A percentile compares a stretch with the other conserved stretches of the same genome.
phyloP scores from a whole-genome alignment of 2,329 filamentous ascomycete species.

The Ambrosiella beaveri region DNA sequence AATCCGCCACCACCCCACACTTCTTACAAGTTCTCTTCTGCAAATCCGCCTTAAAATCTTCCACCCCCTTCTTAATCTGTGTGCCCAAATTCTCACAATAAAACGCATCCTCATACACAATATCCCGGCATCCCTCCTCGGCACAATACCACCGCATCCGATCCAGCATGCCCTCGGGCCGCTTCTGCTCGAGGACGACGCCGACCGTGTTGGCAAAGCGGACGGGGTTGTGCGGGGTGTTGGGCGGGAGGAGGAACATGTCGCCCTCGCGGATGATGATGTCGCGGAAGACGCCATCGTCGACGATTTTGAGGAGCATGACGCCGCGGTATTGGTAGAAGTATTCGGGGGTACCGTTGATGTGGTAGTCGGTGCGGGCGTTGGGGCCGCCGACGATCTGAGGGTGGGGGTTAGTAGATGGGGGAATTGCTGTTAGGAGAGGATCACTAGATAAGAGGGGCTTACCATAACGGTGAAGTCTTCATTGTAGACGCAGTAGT shows the following conservation, averaged over 20 bases:
- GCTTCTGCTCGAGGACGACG: conserved; percentile 72
- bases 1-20: conserved; percentile 63
- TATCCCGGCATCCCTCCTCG: conserved; percentile 34
- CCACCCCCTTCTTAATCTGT: conserved; percentile 84
- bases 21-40: conserved; percentile 55
- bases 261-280: conserved; percentile 83
- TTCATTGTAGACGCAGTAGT: conserved; percentile 88
- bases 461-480: conserved; percentile 63
- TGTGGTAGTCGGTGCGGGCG: conserved; percentile 92
- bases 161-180: conserved; percentile 55
- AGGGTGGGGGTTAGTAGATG: conserved; percentile 1
- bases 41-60: conserved; percentile 54
- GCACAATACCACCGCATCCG: conserved; percentile 81
- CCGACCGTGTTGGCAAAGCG: conserved; percentile 89
- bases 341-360: conserved; percentile 91
- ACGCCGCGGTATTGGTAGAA: conserved; percentile 92
- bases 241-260: conserved; percentile 82
- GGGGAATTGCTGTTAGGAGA: background rate
- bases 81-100: conserved; percentile 80
- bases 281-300: conserved; percentile 65
- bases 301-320: conserved; percentile 87
- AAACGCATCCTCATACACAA: conserved; percentile 77
- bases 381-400: conserved; percentile 91
- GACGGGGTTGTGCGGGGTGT: conserved; percentile 92
- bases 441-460: background rate